These are phyloP conservation scores for Wallemia mellicola DNA, from an alignment of 1,284 basidiomycete species.

Conservation along the genomic window DNA sequence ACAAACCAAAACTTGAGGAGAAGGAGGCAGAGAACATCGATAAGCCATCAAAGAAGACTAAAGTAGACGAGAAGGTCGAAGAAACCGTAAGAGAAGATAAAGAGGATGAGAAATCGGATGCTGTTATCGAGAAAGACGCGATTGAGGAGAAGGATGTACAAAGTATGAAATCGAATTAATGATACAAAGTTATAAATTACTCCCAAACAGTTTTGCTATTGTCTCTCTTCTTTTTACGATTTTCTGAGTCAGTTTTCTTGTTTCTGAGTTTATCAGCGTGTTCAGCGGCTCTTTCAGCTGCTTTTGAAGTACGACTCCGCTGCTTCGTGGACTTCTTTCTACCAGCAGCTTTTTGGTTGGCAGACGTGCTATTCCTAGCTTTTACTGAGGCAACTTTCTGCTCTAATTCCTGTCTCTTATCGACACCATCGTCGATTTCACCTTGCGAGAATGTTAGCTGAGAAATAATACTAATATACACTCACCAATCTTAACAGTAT, in stretches of 20 bases:
- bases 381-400: neutral
- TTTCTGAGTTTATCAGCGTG: slow-evolving; percentile 1
- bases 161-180: neutral
- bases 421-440: neutral
- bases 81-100: neutral
- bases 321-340: neutral
- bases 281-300: neutral
- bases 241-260: neutral
- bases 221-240: neutral
- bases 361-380: neutral
- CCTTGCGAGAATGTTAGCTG: neutral
- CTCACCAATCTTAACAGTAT: neutral
- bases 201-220: slow-evolving; percentile 1
- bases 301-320: neutral
- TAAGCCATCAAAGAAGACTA: neutral
- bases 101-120: neutral
- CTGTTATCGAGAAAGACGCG: neutral
- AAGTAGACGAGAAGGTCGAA: neutral
- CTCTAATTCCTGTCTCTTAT: neutral
- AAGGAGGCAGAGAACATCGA: neutral
- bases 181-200: slow-evolving; percentile 1
- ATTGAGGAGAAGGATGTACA: neutral
- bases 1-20: neutral
- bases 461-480: neutral
- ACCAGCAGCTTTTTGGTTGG: neutral